Evolutionary conservation across 805 yeast genomes (phyloP), one percentile per base, ranked within the genome.

Genomic region (Candida ortonii): DNA sequence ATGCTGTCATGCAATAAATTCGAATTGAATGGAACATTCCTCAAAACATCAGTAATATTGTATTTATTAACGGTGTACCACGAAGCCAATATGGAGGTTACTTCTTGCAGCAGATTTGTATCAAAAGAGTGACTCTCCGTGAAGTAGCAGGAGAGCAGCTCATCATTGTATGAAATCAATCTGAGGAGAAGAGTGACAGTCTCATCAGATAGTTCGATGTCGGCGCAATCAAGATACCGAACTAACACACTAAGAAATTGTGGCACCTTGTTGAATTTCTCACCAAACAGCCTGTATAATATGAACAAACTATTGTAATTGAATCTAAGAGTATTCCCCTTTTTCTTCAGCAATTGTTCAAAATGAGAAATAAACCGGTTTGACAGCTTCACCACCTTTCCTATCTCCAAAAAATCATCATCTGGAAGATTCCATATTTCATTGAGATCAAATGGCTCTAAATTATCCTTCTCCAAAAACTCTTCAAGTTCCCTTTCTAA

Each of bases 21-120:
- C 3, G 25, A 12, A 19, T 42, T 30, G 34, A 48, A 34, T 6
- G 30, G 22, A 13, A 36, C 38, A 3, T 25, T 30, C 16, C 25
- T 13, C 17, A 40, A 36, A 9, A 29, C 27, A 19, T 16, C 23
- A 14, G 15, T 11, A 13, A 47, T 43, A 20, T 34, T 17, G 28
- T 37, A 49, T 24, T 17, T 41, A 31, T 53, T 45, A 2, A 16
- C 30, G 5, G 17, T 23, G 8, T 34, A 28, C 59, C 60, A 57
- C 10, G 41, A 15, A 3, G 33, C 29, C 16, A 59, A 28, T 3
- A 41, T 35, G 2, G 28, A 10, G 16, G 22, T 26, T 15, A 50
- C 30, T 6, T 40, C 36, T 11, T 41, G 41, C 34, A 44, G 49
- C 13, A 50, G 23, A 22, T 41, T 51, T 5, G 32, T 22, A 9